Conservation (phyloP, 495 filamentous ascomycete genomes). For the Pseudomonodictys pantanalensis region DNA sequence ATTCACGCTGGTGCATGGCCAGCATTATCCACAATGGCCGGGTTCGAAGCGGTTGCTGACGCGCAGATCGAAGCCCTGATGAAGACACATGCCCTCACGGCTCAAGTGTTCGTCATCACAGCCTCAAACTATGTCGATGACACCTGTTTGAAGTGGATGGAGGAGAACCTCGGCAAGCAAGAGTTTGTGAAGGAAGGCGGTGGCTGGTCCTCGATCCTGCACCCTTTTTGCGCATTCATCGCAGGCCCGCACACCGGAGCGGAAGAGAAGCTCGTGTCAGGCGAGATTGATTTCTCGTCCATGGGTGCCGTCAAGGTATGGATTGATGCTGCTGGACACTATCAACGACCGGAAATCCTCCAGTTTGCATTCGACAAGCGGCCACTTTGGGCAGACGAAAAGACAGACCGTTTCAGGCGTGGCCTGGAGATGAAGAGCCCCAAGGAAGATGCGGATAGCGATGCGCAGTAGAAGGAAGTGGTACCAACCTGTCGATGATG, state of each 20-base stretch:
- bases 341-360: conserved; percentile 45
- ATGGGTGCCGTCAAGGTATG: conserved; percentile 43
- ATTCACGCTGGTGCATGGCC: conserved; percentile 47
- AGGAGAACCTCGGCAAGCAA: conserved; percentile 43
- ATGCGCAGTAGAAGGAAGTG: neutral
- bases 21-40: conserved; percentile 40
- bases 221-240: conserved; percentile 38
- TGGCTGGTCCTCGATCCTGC: conserved; percentile 41
- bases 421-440: neutral
- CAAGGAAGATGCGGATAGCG: neutral
- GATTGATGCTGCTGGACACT: conserved; percentile 44
- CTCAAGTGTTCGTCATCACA: conserved; percentile 44
- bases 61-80: conserved; percentile 48
- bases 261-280: conserved; percentile 40
- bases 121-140: conserved; percentile 46
- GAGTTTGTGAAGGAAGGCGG: conserved; percentile 43
- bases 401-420: conserved; percentile 6
- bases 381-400: conserved; percentile 42
- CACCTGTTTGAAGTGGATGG: conserved; percentile 45
- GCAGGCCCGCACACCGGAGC: conserved; percentile 40
- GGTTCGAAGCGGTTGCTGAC: conserved; percentile 40
- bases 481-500: no score
- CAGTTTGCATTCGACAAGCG: conserved; percentile 37
- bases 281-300: conserved; percentile 44
- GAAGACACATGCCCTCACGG: conserved; percentile 47